Base-by-base conservation (phyloP, 768 basidiomycete species). In the Russula lepida region DNA sequence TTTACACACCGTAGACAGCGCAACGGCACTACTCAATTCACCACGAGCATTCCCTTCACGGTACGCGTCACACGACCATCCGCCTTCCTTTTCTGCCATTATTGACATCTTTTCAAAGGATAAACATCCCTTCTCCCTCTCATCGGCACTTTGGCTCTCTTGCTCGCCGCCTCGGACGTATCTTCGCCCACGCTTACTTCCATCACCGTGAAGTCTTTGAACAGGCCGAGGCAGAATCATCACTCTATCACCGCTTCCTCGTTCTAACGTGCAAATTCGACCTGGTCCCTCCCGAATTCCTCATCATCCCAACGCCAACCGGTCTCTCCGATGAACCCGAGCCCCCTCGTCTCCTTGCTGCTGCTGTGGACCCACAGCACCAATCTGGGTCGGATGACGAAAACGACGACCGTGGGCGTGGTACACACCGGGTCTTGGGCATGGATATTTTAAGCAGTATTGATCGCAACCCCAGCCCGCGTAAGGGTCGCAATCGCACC, bases 161-260 rank as follows among this genome's bases (percentile, higher is more conserved):
- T 25, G 91, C 92, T 21, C 84, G 95, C 0, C 85, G 95, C 15
- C 84, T 98, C 1, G 93, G 93, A 1, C 85, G 95, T 39, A 94
- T 98, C 64, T 98, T 99, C 70, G 91, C 92, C 0, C 95, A 99
- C 72, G 93, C 94, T 2, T 98, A 93, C 77, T 95, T 88, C 75
- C 92, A 93, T 71, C 93, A 95, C 72, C 86, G 91, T 64, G 93
- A 94, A 70, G 84, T 84, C 0, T 95, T 95, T 71, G 88, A 91
- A 66, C 88, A 91, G 70, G 88, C 88, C 32, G 92, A 95, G 74
- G 90, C 85, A 6, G 94, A 97, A 73, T 92, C 88, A 7, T 89
- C 89, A 0, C 78, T 97, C 3, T 95, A 95, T 69, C 86, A 88
- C 37, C 87, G 94, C 67, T 95, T 95, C 77, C 81, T 94, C 58